Evolutionary conservation across 805 yeast genomes (phyloP), one percentile per base, ranked within the genome.

Genomic region (Lipomyces oligophaga): DNA sequence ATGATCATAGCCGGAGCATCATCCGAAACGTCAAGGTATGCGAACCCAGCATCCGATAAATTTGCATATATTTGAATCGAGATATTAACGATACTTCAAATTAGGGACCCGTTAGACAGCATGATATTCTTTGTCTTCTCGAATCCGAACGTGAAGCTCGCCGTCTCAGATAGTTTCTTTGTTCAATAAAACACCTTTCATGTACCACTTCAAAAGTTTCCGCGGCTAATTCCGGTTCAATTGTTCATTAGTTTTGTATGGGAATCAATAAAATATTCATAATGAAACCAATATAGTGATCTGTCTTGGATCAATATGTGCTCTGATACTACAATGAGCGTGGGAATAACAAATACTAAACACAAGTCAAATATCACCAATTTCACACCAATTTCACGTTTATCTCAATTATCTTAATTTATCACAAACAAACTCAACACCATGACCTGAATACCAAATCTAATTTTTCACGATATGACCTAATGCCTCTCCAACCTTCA

Each of bases 121-220:
- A 90, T 78, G 98, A 90, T 74, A 87, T 93, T 78, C 84, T 90
- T 74, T 93, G 96, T 75, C 82, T 90, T 74, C 93, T 90, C 96
- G 98, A 90, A 81, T 90, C 97, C 64, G 98, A 90, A 81, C 90
- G 98, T 82, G 98, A 90, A 81, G 97, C 97, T 55, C 71, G 75
- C 60, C 67, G 75, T 61, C 65, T 70, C 65, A 67, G 75, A 60
- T 70, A 70, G 63, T 58, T 47, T 24, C 25, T 16, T 11, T 16
- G 16, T 33, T 8, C 11, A n/a, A 34, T 15, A 22, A 24, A 13
- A 19, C 34, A 19, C 26, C 24, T 35, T 25, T 13, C 15, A 21
- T n/a, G n/a, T n/a, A n/a, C n/a, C n/a, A n/a, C n/a, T 15, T 18
- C 24, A 15, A 25, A 36, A 30, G 26, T 28, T 36, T 36, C 20